Base-by-base conservation (phyloP, 371 early-diverging fungal genomes). In the Paramicrosporidium saccamoebae region DNA sequence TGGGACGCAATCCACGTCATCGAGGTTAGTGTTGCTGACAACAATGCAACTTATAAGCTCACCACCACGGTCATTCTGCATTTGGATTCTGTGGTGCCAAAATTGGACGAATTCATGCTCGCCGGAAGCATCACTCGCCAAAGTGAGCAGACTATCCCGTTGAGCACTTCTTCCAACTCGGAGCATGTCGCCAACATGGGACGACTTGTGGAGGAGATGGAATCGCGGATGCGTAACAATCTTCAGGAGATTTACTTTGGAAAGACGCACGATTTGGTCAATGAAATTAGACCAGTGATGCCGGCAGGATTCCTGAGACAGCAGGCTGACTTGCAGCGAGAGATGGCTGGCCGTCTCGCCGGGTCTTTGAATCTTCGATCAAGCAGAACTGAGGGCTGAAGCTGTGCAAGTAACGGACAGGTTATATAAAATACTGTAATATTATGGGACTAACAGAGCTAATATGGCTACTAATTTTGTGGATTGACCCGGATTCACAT, bases 1-100 rank as follows among this genome's bases (percentile, higher is more conserved):
- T 90, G 92, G 92, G 92, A 90, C 35, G 81, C 86, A n/a, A 82
- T 88, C 37, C 92, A 90, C 34, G 81, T 88, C 1, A 52, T 90
- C 28, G 79, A 82, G 37, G 81, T 74, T 1, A 42, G 50, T 25
- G 75, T 73, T 37, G 58, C 62, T 26, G 65, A 67, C 8, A 60
- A 75, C 20, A 52, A 48, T 26, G 81, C 79, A 3, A 58, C 60
- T 24, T 90, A 90, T 51, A 73, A 74, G 35, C 43, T 88, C 27
- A 88, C 88, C 3, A 75, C 84, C 10, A 88, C 90, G 0, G 56
- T 90, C 18, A 73, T 86, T 69, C 53, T 90, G 4, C 66, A 81
- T 37, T n/a, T n/a, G n/a, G n/a, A n/a, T n/a, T n/a, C n/a, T n/a
- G n/a, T n/a, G n/a, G n/a, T n/a, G n/a, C n/a, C n/a, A n/a, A 56